Evolutionary conservation across 805 yeast genomes (phyloP).

Genomic region (Candida coleopterorum): DNA sequence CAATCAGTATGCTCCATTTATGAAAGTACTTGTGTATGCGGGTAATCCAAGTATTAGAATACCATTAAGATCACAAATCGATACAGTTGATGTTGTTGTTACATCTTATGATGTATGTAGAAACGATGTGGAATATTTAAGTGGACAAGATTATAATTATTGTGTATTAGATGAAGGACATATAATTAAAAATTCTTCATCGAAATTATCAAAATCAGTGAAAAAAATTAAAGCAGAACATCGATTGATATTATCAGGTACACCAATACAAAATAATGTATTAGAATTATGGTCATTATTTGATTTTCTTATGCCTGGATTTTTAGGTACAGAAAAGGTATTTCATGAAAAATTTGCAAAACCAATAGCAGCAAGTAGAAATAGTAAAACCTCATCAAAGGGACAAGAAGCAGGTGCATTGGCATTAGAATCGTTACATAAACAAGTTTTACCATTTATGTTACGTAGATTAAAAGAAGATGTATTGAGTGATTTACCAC

Average conservation of each 20-base stretch:
- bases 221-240: conserved; percentile 82
- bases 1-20: conserved; percentile 81
- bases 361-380: conserved; percentile 92
- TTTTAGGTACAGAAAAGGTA: conserved; percentile 88
- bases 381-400: conserved; percentile 79
- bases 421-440: conserved; percentile 92
- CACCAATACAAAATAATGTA: conserved; percentile 97
- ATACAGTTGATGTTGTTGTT: conserved; percentile 73
- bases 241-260: conserved; percentile 86
- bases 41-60: conserved; percentile 82
- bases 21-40: conserved; percentile 80
- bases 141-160: conserved; percentile 71
- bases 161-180: conserved; percentile 98
- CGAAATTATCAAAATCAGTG: conserved; percentile 86
- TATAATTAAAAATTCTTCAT: conserved; percentile 85
- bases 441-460: conserved; percentile 95
- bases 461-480: conserved; percentile 93
- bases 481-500: conserved; percentile 92
- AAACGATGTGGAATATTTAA: conserved; percentile 71
- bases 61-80: conserved; percentile 48
- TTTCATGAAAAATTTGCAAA: conserved; percentile 96
- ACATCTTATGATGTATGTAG: conserved; percentile 96
- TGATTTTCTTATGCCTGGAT: conserved; percentile 98
- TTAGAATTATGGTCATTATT: conserved; percentile 95
- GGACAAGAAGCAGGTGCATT: conserved; percentile 97